Evolutionary conservation across 2,329 filamentous ascomycete genomes (phyloP), one percentile per base, ranked within the genome.

Genomic region (Kalmusia sp.): DNA sequence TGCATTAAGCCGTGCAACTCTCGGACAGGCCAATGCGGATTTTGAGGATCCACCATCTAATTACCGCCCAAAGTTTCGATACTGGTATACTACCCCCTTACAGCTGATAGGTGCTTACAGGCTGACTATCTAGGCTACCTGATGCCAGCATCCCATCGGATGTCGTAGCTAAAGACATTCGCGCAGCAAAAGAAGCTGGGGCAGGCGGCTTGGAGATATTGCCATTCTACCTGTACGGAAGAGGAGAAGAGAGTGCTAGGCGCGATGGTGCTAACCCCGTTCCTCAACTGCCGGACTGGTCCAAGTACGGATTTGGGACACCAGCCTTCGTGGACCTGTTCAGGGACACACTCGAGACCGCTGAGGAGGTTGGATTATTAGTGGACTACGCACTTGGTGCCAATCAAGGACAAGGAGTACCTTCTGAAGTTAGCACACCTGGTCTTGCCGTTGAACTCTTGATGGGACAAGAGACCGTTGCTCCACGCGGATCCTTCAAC

Each of bases 381-480:
- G 72, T 83, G 60, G 80, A 83, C 55, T 79, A 80, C 58, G 67
- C 76, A 0, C 41, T 82, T 1, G 80, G 80, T 0, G 75, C 80
- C 0, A 80, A 79, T 53, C 76, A 80, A 58, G 81, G 80, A 3
- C 71, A 76, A 39, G 80, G 80, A 12, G 77, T 80, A 3, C 80
- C 79, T 1, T 64, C 70, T 14, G 50, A 58, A n/a, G 52, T 58
- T 3, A 38, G 6, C 3, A 55, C 55, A 0, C 38, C 25, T 4
- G 63, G 63, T 1, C 47, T 67, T 5, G 56, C 62, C 6, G 48
- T 58, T 1, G 37, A 66, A 40, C 41, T 63, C n/a, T 34, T 52
- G 19, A 52, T 50, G 47, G 49, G 51, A 25, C 62, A 61, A n/a
- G 51, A 41, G 2, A 58, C 57, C 0, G 31, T 66, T 11, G 19